Percentiles rank a stretch among this genome's conserved stretches.
Conservation (phyloP, 345 rosid genomes). For the Anacardium occidentale region DNA sequence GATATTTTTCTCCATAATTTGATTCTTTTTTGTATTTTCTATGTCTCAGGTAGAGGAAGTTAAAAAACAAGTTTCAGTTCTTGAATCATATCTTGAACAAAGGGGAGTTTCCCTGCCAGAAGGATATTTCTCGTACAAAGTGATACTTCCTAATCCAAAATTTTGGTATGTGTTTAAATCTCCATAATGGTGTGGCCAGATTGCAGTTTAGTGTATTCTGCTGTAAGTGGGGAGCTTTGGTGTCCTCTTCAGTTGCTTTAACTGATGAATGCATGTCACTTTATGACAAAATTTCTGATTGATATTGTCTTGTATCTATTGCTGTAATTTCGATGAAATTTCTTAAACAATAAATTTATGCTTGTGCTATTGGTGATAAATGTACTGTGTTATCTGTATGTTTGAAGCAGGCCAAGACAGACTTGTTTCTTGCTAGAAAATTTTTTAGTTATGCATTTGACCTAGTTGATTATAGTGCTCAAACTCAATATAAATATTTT, state of each 20-base stretch:
- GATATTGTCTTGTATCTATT: background rate
- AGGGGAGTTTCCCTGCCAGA: conserved; percentile 77
- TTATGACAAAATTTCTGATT: background rate
- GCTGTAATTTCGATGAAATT: background rate
- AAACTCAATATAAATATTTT: background rate
- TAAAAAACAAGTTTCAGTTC: conserved; percentile 61
- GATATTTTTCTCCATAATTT: background rate
- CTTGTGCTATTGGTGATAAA: background rate
- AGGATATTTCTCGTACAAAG: conserved; percentile 79
- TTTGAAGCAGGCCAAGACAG: background rate
- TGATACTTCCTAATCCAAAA: conserved; percentile 82
- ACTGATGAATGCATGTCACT: background rate
- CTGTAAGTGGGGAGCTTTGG: background rate
- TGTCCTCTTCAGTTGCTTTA: background rate
- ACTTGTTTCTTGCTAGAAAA: background rate
- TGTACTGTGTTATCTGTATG: background rate
- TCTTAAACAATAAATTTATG: background rate
- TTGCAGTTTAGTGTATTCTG: background rate
- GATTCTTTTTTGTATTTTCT: background rate
- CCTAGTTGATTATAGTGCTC: background rate
- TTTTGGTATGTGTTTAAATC: conserved; percentile 51
- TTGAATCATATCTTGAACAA: conserved; percentile 87
- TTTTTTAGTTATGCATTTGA: background rate
- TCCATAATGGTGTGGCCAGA: background rate
- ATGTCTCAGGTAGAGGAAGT: conserved; percentile 56